These are phyloP conservation scores for Glomus cerebriforme DNA, from an alignment of 192 early-diverging fungal species.

Conservation along the genomic window DNA sequence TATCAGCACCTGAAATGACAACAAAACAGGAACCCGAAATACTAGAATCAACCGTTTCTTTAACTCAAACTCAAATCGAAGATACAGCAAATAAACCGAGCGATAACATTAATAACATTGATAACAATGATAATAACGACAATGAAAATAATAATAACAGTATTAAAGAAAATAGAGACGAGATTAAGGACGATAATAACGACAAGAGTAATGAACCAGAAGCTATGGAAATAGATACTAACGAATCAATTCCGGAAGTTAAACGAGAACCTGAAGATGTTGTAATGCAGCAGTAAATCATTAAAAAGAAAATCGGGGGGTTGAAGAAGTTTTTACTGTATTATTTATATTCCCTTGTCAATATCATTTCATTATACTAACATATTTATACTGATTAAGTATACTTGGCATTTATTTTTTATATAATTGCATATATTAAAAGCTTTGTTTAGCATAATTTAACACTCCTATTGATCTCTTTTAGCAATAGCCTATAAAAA, in stretches of 20 bases:
- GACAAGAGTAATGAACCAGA: background rate
- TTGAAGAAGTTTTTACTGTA: background rate
- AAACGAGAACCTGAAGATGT: conserved; percentile 4
- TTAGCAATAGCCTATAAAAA: conserved; percentile 26
- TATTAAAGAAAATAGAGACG: background rate
- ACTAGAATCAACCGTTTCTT: background rate
- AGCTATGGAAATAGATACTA: conserved; percentile 10
- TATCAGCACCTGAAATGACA: background rate
- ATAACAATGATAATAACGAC: background rate
- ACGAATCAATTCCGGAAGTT: background rate
- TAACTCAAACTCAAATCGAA: background rate
- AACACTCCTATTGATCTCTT: background rate
- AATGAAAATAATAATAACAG: background rate
- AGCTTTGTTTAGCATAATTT: background rate
- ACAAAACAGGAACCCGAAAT: background rate
- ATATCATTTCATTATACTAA: background rate
- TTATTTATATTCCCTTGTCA: background rate
- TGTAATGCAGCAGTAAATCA: background rate
- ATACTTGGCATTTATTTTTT: background rate
- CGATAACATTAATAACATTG: background rate
- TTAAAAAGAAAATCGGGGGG: background rate
- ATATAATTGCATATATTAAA: background rate
- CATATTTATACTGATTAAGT: background rate
- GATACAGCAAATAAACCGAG: background rate
- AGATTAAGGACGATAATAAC: background rate